Evolutionary conservation across 768 basidiomycete species (phyloP).

Genomic region (Tylopilus felleus): DNA sequence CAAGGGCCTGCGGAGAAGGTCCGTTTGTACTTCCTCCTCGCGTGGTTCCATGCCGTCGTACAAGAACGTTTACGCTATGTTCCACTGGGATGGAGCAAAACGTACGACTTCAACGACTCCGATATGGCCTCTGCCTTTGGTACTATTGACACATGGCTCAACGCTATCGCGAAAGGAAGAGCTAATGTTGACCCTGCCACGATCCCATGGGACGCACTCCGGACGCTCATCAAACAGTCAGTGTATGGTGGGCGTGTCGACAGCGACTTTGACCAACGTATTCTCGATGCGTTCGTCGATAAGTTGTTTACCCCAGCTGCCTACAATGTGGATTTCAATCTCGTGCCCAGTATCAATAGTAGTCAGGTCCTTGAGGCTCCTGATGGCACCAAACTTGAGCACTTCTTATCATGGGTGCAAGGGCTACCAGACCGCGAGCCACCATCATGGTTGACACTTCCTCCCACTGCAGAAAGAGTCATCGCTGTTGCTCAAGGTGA

Average conservation of each 20-base stretch:
- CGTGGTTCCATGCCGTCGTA: constrained; percentile 98
- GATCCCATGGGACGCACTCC: constrained; percentile 95
- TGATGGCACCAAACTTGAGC: constrained; percentile 89
- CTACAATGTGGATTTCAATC: constrained; percentile 90
- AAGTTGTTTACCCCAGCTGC: constrained; percentile 81
- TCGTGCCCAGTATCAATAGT: constrained; percentile 65
- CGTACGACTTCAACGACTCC: constrained; percentile 98
- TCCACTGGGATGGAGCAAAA: constrained; percentile 95
- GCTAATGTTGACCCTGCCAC: constrained; percentile 88
- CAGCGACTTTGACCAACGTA: constrained; percentile 91
- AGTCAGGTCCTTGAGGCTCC: constrained; percentile 65
- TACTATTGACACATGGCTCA: constrained; percentile 91
- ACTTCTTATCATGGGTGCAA: constrained; percentile 89
- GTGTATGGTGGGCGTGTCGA: constrained; percentile 94
- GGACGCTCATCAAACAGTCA: constrained; percentile 90
- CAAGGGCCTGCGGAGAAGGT: constrained; percentile 92
- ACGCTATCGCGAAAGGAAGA: constrained; percentile 74
- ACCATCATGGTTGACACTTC: constrained; percentile 91
- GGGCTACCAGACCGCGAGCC: constrained; percentile 89
- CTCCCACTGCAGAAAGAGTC: constrained; percentile 87
- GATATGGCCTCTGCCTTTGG: constrained; percentile 91
- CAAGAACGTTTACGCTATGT: constrained; percentile 96
- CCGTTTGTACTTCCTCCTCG: constrained; percentile 90
- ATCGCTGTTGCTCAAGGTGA: constrained; percentile 90
- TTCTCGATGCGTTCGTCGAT: constrained; percentile 92